Evolutionary conservation across 2,329 filamentous ascomycete genomes (phyloP).

Genomic region (Cladosporium phlei): DNA sequence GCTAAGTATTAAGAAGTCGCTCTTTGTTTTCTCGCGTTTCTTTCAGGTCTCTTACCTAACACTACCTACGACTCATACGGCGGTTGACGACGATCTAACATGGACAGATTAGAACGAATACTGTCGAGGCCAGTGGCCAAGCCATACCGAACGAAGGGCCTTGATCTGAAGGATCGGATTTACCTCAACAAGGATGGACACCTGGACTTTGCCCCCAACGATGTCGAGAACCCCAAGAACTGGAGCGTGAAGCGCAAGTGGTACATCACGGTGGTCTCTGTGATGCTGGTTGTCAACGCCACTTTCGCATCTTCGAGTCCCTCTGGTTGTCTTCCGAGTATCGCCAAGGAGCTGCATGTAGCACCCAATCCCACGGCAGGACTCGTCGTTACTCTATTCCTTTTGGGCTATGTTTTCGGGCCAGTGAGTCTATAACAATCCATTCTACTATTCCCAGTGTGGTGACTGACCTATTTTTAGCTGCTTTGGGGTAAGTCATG

Average conservation of each 20-base stretch:
- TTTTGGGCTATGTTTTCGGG: conserved; percentile 53
- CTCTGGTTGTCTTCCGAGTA: conserved; percentile 37
- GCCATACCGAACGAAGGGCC: conserved; percentile 44
- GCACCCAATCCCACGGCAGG: conserved; percentile 38
- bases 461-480: too few species aligned
- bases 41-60: too few species aligned
- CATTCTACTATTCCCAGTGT: too few species aligned
- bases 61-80: too few species aligned
- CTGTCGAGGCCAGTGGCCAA: conserved; percentile 51
- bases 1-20: too few species aligned
- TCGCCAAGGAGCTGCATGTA: conserved; percentile 44
- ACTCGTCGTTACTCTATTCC: conserved; percentile 31
- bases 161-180: conserved; percentile 35
- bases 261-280: conserved; percentile 40
- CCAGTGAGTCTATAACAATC: too few species aligned
- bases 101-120: conserved; percentile 41
- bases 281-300: conserved; percentile 51
- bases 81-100: too few species aligned
- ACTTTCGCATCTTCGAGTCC: conserved; percentile 49
- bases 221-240: conserved; percentile 49
- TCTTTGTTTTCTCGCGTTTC: too few species aligned
- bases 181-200: conserved; percentile 48
- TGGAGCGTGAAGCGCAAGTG: conserved; percentile 42
- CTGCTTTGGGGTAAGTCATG: too few species aligned
- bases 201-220: conserved; percentile 50